These are phyloP conservation scores for Pseudopithomyces chartarum DNA, from an alignment of 2,329 filamentous ascomycete genomes.

Conservation along the genomic window DNA sequence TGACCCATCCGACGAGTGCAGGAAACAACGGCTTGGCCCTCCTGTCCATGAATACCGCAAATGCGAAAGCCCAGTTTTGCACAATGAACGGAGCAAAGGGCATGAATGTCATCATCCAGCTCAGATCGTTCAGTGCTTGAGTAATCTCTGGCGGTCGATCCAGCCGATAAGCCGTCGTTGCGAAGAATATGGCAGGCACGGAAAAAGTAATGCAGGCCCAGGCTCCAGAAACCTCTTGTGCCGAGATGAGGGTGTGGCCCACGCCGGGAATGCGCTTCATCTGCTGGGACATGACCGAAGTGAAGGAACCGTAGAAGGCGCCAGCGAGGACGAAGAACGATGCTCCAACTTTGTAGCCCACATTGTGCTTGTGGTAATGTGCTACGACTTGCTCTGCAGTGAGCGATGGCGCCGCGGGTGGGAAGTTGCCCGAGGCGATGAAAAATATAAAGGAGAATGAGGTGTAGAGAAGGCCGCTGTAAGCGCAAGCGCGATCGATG, in stretches of 20 bases:
- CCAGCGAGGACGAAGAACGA: constrained; percentile 20
- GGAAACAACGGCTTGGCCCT: constrained; percentile 11
- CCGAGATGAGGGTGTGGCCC: constrained; percentile 10
- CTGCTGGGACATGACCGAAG: constrained; percentile 23
- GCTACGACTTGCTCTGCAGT: constrained; percentile 12
- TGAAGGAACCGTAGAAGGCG: constrained; percentile 24
- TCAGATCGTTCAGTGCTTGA: constrained; percentile 24
- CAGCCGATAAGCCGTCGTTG: constrained; percentile 22
- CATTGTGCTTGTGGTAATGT: constrained; percentile 13
- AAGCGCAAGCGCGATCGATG: constrained; percentile 13
- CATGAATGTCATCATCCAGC: constrained; percentile 20
- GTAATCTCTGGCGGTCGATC: constrained; percentile 25
- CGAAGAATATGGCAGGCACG: constrained; percentile 23
- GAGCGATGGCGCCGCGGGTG: constrained; percentile 11
- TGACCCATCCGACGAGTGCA: constrained; percentile 9
- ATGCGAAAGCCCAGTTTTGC: constrained; percentile 15
- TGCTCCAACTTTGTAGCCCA: constrained; percentile 13
- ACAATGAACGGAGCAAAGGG: constrained; percentile 15
- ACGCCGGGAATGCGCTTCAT: constrained; percentile 25
- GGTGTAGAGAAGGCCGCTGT: constrained; percentile 15
- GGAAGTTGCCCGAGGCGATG: constrained; percentile 18
- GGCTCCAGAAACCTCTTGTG: constrained; percentile 22
- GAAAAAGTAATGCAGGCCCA: constrained; percentile 18
- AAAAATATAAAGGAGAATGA: constrained; percentile 19
- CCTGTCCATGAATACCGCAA: constrained; percentile 8